Percentiles rank a stretch among this genome's conserved stretches.
These are phyloP conservation scores for Phytopythium kandeliae DNA, from an alignment of 352 stramenopile genomes.

Conservation along the genomic window DNA sequence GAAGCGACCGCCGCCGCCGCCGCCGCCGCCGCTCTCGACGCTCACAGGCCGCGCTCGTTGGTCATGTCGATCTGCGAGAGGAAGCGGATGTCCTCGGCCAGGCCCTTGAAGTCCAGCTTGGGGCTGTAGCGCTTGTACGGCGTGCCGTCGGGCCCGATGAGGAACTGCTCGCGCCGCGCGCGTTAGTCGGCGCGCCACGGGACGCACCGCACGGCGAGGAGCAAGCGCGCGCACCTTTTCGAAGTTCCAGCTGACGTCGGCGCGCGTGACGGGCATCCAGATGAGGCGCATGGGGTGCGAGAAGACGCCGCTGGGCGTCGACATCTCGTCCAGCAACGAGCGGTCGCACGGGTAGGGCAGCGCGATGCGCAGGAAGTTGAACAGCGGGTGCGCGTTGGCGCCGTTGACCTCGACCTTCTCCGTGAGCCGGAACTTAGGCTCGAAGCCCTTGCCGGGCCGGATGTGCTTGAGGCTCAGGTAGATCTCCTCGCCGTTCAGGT, in stretches of 20 bases:
- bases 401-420: slow-evolving; percentile 82
- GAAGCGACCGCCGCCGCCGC: no score
- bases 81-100: slow-evolving; percentile 65
- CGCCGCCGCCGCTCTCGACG: no score
- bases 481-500: slow-evolving; percentile 75
- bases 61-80: slow-evolving; percentile 37
- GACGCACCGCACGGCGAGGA: not conserved
- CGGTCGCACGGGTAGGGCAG: slow-evolving; percentile 67
- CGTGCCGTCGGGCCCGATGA: slow-evolving; percentile 70
- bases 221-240: slow-evolving; percentile 43
- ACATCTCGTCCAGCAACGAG: slow-evolving; percentile 79
- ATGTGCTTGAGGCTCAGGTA: slow-evolving; percentile 70
- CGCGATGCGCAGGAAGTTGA: slow-evolving; percentile 72
- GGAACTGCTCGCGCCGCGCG: slow-evolving; percentile 31
- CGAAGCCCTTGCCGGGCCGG: slow-evolving; percentile 63
- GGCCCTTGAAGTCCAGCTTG: slow-evolving; percentile 54
- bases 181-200: not conserved
- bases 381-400: slow-evolving; percentile 69
- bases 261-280: slow-evolving; percentile 78
- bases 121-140: slow-evolving; percentile 79
- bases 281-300: slow-evolving; percentile 80
- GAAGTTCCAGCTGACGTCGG: slow-evolving; percentile 82
- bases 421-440: slow-evolving; percentile 62
- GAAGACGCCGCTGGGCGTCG: slow-evolving; percentile 65
- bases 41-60: slow-evolving; percentile 34